Conservation (phyloP, 2,329 filamentous ascomycete genomes). For the Sporothrix schenckii region DNA sequence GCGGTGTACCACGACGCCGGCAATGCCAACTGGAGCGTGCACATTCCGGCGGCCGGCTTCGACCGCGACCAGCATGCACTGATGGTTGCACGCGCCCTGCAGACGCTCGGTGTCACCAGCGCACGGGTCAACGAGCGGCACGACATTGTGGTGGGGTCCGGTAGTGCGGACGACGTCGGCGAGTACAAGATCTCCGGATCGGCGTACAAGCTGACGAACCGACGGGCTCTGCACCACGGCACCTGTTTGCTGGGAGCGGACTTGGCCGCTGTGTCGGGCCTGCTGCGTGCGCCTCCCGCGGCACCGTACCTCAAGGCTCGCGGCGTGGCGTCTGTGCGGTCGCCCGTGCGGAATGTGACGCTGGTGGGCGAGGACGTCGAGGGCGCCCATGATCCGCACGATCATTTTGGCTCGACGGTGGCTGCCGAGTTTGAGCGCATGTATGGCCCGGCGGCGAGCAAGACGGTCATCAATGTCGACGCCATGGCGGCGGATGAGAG, state of each 20-base stretch:
- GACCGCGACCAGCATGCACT: slow-evolving; percentile 84
- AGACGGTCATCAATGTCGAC: slow-evolving; percentile 49
- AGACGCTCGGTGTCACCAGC: slow-evolving; percentile 63
- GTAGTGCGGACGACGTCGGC: not conserved
- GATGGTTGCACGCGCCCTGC: slow-evolving; percentile 87
- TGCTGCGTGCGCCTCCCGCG: slow-evolving; percentile 73
- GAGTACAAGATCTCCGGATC: slow-evolving; percentile 81
- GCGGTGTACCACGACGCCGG: slow-evolving; percentile 92
- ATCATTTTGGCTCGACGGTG: slow-evolving; percentile 58
- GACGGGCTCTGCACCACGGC: slow-evolving; percentile 83
- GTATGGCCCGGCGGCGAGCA: slow-evolving; percentile 57
- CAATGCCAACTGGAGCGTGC: slow-evolving; percentile 94
- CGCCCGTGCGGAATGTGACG: slow-evolving; percentile 74
- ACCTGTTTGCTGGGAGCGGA: slow-evolving; percentile 84
- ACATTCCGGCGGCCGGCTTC: slow-evolving; percentile 75
- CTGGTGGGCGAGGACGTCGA: not conserved
- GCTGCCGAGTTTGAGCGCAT: slow-evolving; percentile 66
- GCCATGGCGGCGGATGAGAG: slow-evolving; percentile 46
- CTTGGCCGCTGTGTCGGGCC: slow-evolving; percentile 66
- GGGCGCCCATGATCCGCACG: slow-evolving; percentile 25
- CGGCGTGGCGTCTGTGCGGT: slow-evolving; percentile 90
- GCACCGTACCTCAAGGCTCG: slow-evolving; percentile 75
- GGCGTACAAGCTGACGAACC: slow-evolving; percentile 86
- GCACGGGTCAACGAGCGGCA: slow-evolving; percentile 85
- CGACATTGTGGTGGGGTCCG: slow-evolving; percentile 73